Percentiles rank a stretch among this genome's conserved stretches.
Conservation (phyloP, 768 basidiomycete species). For the Saitozyma podzolica region DNA sequence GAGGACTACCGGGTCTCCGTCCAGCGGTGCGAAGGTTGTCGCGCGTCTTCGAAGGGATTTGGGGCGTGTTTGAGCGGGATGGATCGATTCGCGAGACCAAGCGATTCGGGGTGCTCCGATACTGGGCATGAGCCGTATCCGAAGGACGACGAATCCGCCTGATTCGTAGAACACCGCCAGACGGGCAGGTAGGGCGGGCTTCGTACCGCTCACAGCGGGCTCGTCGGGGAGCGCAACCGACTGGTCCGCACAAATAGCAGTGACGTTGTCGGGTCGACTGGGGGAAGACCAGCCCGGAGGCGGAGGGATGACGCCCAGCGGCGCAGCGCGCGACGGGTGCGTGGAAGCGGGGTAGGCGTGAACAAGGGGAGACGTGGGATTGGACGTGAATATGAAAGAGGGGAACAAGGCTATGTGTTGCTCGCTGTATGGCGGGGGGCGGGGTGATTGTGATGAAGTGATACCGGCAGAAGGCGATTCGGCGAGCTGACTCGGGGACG, state of each 20-base stretch:
- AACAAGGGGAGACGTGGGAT: slow-evolving; percentile 46
- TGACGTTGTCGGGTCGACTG: slow-evolving; percentile 46
- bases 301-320: slow-evolving; percentile 50
- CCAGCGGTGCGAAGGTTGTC: slow-evolving; percentile 17
- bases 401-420: slow-evolving; percentile 48
- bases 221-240: slow-evolving; percentile 23
- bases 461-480: neutral
- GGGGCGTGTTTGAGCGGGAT: slow-evolving; percentile 26
- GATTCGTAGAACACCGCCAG: slow-evolving; percentile 49
- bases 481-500: neutral
- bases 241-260: slow-evolving; percentile 44
- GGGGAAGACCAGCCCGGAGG: slow-evolving; percentile 52
- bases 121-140: slow-evolving; percentile 4
- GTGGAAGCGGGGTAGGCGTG: slow-evolving; percentile 37
- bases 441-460: neutral
- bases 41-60: slow-evolving; percentile 22
- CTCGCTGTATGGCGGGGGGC: slow-evolving; percentile 15
- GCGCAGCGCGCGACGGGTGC: slow-evolving; percentile 7
- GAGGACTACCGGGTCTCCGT: slow-evolving; percentile 45
- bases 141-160: slow-evolving; percentile 46
- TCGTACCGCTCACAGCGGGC: neutral
- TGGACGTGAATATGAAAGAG: slow-evolving; percentile 48
- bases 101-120: slow-evolving; percentile 5
- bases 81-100: slow-evolving; percentile 38
- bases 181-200: slow-evolving; percentile 25